phyloP scores from a whole-genome alignment of 306 rosid species.

The Herpetospermum pedunculosum region DNA sequence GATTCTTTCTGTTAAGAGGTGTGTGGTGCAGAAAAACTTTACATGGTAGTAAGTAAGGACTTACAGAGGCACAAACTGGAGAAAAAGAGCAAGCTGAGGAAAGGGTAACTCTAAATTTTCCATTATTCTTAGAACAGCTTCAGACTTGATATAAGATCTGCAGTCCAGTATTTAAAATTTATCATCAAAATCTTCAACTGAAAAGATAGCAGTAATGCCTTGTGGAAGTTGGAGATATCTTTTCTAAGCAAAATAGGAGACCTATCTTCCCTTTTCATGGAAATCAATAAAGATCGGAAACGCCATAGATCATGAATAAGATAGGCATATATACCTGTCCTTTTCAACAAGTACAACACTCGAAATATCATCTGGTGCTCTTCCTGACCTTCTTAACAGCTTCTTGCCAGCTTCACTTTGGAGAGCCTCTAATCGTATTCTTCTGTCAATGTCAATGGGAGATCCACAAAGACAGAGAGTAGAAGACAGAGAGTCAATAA shows the following conservation, averaged over 20 bases:
- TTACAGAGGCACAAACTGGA: slow-evolving; percentile 74
- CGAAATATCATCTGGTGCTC: slow-evolving; percentile 92
- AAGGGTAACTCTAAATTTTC: slow-evolving; percentile 73
- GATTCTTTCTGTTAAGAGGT: not conserved
- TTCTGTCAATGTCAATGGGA: slow-evolving; percentile 26
- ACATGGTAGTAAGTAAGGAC: slow-evolving; percentile 14
- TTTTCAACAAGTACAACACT: slow-evolving; percentile 87
- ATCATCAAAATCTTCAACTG: not conserved
- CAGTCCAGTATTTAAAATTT: slow-evolving; percentile 21
- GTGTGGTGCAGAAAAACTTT: not conserved
- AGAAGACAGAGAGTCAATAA: not conserved
- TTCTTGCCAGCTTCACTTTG: slow-evolving; percentile 87
- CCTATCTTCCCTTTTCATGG: not conserved
- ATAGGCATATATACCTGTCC: slow-evolving; percentile 32
- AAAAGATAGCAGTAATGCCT: not conserved
- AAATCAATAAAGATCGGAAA: not conserved
- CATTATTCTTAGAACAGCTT: slow-evolving; percentile 92
- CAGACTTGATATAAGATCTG: slow-evolving; percentile 78
- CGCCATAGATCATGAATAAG: not conserved
- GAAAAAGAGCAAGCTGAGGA: slow-evolving; percentile 63
- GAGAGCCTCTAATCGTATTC: slow-evolving; percentile 73
- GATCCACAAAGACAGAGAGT: not conserved
- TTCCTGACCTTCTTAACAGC: slow-evolving; percentile 77
- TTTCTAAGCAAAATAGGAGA: not conserved
- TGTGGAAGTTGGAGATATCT: not conserved